Base-by-base conservation (phyloP, 2,329 filamentous ascomycete genomes). In the Sclerotinia spermophila region DNA sequence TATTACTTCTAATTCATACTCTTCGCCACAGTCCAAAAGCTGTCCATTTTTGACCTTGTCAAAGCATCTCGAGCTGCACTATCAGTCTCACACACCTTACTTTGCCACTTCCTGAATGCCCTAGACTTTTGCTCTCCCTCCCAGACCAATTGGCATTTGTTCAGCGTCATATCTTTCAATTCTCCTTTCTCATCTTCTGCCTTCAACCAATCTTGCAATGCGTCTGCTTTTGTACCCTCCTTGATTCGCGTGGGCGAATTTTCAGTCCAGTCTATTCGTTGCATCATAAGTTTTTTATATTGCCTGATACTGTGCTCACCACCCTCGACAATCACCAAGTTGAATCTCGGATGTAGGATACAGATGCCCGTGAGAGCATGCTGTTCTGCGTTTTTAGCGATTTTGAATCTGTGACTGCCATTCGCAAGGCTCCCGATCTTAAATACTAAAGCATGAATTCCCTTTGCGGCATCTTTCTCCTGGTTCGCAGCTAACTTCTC, bases 231-330 rank as follows among this genome's bases (percentile, higher is more conserved):
- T 71, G 89, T 90, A 51, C 85, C 86, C 72, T 89, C 85, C 65
- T 85, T 85, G 56, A 88, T 82, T 53, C 85, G 85, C 0, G 94
- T 90, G 3, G 89, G 89, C 0, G 88, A 86, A 76, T 97, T 97
- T 79, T 98, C 94, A 3, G 91, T 92, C 96, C 96, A 99, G 80
- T 97, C 91, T 78, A 98, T 94, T 62, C 96, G 93, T 76, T 95
- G 90, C 58, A 96, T 84, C 92, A 99, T 94, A 42, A 99, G 85
- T 80, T 97, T 97, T 80, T 92, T 93, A 84, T 95, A 98, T 73
- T 90, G 90, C 67, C 88, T 89, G 79, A 96, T 91, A 71, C 91
- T 92, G 82, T 96, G 90, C 72, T 89, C 85, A 53, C 96, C 96
- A 45, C 95, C 96, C 80, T 99, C 96, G 1, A 97, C 94, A 73